Evolutionary conservation across 2,329 filamentous ascomycete genomes (phyloP), one percentile per base, ranked within the genome.

Genomic region (Curvularia spicifera): DNA sequence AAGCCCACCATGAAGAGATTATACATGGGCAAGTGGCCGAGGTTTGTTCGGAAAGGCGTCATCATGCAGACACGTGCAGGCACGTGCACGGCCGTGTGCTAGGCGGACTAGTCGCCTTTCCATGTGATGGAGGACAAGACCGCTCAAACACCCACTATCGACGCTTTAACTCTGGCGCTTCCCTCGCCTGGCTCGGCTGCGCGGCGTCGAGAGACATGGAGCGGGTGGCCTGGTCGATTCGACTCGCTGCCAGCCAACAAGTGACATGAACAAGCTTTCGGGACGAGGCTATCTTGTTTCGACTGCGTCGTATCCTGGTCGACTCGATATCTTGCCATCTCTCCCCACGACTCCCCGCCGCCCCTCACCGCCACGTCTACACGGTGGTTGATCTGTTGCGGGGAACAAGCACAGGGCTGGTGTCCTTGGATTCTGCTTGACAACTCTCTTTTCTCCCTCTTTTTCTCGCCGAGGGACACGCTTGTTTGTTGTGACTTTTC

Each of bases 1-100:
- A 13, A 2, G 18, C 18, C 35, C 12, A 31, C 18, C 8, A n/a
- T 22, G 26, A 53, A 50, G 45, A 49, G 10, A 43, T 37, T 35
- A 37, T 45, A 20, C 43, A 42, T 26, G 48, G 47, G 57, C 48
- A n/a, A 44, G 51, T 49, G 57, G 22, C 60, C 60, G 57, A 62
- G 60, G 57, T 57, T 43, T 51, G 42, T 20, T 62, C 53, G 49
- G 50, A 43, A 56, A 35, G 12, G 56, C 56, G 59, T 50, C 51
- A 51, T 50, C 24, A 40, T 37, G 33, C 13, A 37, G 33, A 15
- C 33, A 37, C 33, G 35, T 37, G 48, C 26, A 45, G 28, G 48
- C 48, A 56, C 49, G 51, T 61, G 59, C 44, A 44, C 20, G 35
- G 42, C 31, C 43, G 18, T 31, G 28, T 31, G 28, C 40, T 47